Conservation (phyloP, 106 monocot genomes). For the Vanilla planifolia region DNA sequence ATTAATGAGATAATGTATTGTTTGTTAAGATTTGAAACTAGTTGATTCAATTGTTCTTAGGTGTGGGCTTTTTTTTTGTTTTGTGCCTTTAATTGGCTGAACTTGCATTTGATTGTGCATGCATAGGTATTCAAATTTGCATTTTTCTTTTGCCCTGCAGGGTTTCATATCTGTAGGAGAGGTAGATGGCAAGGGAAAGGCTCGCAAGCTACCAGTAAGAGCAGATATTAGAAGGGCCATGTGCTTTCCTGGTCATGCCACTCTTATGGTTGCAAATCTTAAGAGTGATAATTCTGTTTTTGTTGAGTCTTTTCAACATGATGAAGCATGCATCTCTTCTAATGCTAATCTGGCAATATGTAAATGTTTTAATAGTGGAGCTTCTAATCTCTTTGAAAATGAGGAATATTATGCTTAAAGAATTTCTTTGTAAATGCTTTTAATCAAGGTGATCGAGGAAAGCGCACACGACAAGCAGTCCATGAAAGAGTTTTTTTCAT, state of each 20-base stretch:
- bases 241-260: slow-evolving; percentile 84
- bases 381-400: slow-evolving; percentile 5
- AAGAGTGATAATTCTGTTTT: slow-evolving; percentile 17
- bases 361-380: slow-evolving; percentile 1
- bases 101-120: background rate
- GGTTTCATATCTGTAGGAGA: slow-evolving; percentile 65
- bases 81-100: background rate
- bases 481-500: background rate
- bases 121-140: background rate
- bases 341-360: slow-evolving; percentile 5
- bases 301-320: slow-evolving; percentile 7
- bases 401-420: background rate
- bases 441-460: background rate
- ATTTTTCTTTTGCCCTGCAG: slow-evolving; percentile 22
- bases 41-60: background rate
- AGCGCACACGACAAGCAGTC: background rate
- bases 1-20: background rate
- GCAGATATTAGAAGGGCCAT: slow-evolving; percentile 61
- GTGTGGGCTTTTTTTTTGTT: background rate
- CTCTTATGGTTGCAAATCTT: slow-evolving; percentile 73
- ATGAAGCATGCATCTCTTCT: background rate
- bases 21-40: background rate
- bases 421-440: background rate
- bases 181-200: slow-evolving; percentile 68
- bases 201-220: slow-evolving; percentile 50